Conservation (phyloP, 176 grass and related monocot species). For the Lolium rigidum region DNA sequence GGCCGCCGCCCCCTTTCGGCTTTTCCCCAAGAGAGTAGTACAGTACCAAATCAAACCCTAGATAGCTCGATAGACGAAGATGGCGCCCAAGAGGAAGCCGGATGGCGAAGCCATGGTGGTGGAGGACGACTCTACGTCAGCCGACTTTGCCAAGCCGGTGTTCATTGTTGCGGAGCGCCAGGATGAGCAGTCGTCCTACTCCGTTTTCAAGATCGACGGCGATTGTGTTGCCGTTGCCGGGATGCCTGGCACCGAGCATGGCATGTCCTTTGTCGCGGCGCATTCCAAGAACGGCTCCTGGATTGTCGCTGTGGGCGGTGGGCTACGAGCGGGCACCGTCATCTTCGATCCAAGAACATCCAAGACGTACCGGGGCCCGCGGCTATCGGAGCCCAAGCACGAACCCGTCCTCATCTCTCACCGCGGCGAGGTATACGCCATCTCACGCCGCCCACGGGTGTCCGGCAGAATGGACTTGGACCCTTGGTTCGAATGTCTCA, state of each 20-base stretch:
- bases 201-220: background rate
- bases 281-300: background rate
- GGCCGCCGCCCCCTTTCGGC: no score
- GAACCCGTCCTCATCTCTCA: slow-evolving; percentile 22
- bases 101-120: no score
- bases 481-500: slow-evolving; percentile 1
- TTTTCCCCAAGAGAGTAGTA: no score
- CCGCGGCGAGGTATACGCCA: background rate
- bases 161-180: background rate
- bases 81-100: no score
- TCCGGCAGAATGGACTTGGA: background rate
- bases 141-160: background rate
- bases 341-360: background rate
- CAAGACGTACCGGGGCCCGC: background rate
- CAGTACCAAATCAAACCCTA: no score
- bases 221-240: background rate
- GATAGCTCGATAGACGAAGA: no score
- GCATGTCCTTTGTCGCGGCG: background rate
- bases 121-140: no score
- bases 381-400: background rate
- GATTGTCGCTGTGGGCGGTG: background rate
- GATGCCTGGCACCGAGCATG: background rate
- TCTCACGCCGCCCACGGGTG: slow-evolving; percentile 1
- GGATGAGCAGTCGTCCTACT: background rate
- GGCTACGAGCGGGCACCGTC: background rate